Base-by-base conservation (phyloP, 371 early-diverging fungal genomes). In the Zychaea mexicana region DNA sequence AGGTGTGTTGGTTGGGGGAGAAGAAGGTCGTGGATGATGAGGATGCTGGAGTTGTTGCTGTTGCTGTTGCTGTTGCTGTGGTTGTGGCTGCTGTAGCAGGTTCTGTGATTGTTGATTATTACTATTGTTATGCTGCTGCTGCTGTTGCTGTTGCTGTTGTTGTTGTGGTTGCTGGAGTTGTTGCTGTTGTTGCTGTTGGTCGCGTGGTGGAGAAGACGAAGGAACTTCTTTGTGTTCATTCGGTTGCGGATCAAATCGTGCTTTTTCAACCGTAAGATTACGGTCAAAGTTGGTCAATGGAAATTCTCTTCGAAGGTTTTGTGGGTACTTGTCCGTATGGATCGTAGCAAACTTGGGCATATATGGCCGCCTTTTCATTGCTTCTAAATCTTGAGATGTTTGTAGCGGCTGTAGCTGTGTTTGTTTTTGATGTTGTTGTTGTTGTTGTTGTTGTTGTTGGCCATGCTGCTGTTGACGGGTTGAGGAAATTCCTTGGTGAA, bases 211-310 rank as follows among this genome's bases (percentile, higher is more conserved):
- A 15, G 62, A 59, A 39, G 31, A 45, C 31, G 42, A 42, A 7
- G 42, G 42, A 12, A 42, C n/a, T 42, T 65, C 61, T 4, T 61
- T 30, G 17, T 67, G 57, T 24, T 58, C 61, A n/a, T 70, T 52
- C 19, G 52, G 73, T 39, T 60, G 70, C 13, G 74, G 64, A 12
- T 74, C 74, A 61, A 74, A 74, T 17, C 59, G 65, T 22, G 80
- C 77, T 45, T 74, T 79, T 58, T 79, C 80, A 1, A 79, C 72
- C 6, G 73, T 74, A 39, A 79, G 30, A 15, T 70, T 79, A 38
- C 70, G 66, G 66, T 71, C 74, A 69, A 72, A 72, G 53, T 72
- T 64, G 10, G 57, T 55, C 52, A 65, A 28, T 49, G 70, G 70
- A n/a, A 68, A 61, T 30, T 74, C 74, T n/a, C 64, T 61, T 22